A percentile compares a stretch with the other conserved stretches of the same genome.
These are phyloP conservation scores for Paulinella micropora DNA, from an alignment of 78 protist genomes.

Conservation along the genomic window DNA sequence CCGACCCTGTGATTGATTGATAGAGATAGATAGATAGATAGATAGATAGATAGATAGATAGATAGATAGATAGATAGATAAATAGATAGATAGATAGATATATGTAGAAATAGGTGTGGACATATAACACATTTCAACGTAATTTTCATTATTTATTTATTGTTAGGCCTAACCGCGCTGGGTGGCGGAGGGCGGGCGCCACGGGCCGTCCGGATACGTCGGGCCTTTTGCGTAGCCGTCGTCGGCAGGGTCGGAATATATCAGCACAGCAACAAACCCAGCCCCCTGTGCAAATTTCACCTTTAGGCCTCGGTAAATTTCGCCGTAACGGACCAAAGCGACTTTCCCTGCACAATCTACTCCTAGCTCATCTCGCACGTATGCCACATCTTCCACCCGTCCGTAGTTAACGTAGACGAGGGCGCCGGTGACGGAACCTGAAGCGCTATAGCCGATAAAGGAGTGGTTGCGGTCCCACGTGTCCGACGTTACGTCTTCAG, in stretches of 20 bases:
- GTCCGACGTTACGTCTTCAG: not conserved
- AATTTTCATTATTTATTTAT: too few relatives aligned
- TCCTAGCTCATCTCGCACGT: too few relatives aligned
- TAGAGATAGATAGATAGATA: too few relatives aligned
- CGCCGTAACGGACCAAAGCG: constrained; percentile 35
- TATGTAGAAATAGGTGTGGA: too few relatives aligned
- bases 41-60: too few relatives aligned
- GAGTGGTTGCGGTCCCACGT: not conserved
- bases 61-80: too few relatives aligned
- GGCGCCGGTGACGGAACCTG: constrained; percentile 8
- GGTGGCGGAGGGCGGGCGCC: constrained; percentile 16
- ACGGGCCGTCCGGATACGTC: constrained; percentile 43
- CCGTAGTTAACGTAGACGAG: constrained; percentile 42
- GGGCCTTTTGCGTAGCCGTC: constrained; percentile 31
- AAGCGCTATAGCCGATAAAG: not conserved
- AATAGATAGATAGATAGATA: too few relatives aligned
- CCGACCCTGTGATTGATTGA: too few relatives aligned
- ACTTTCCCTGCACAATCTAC: constrained; percentile 3
- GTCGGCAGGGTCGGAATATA: constrained; percentile 35
- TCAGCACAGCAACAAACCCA: constrained; percentile 15
- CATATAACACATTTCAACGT: too few relatives aligned
- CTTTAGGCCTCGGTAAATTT: constrained; percentile 34
- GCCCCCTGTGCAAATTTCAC: not conserved
- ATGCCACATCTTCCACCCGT: constrained; percentile 3
- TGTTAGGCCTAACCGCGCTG: constrained; percentile 42